Evolutionary conservation across 805 yeast species (phyloP).

Genomic region (Monosporozyma aerobia): DNA sequence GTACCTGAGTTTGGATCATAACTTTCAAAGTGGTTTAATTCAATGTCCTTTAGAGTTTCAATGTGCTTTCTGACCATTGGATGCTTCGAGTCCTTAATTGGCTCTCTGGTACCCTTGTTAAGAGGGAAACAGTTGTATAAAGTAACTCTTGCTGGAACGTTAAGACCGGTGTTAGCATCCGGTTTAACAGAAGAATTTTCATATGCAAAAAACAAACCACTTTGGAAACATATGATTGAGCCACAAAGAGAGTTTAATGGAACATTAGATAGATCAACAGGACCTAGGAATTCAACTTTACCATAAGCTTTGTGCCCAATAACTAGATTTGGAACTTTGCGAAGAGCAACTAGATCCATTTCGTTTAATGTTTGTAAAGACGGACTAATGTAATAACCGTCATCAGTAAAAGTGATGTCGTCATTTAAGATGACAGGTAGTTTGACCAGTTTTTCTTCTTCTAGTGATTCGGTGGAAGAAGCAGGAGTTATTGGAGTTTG

Average conservation of each 20-base stretch:
- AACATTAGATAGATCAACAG: constrained; percentile 73
- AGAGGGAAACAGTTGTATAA: constrained; percentile 74
- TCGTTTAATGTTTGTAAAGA: constrained; percentile 51
- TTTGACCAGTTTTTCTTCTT: neutral
- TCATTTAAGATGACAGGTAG: constrained; percentile 19
- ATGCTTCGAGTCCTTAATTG: constrained; percentile 70
- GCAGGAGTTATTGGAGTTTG: constrained; percentile 4
- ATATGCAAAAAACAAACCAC: constrained; percentile 57
- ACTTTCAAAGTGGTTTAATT: constrained; percentile 50
- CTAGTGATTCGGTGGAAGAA: neutral
- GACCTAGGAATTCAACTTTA: constrained; percentile 60
- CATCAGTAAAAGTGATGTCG: constrained; percentile 44
- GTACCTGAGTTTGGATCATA: constrained; percentile 72
- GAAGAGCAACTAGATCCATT: constrained; percentile 54
- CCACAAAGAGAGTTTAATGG: constrained; percentile 59
- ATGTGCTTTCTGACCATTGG: constrained; percentile 63
- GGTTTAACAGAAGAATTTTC: constrained; percentile 59
- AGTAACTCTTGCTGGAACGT: constrained; percentile 63
- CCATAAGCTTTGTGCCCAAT: constrained; percentile 76
- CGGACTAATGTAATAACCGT: constrained; percentile 87
- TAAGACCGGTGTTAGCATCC: constrained; percentile 69
- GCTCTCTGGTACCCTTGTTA: constrained; percentile 59
- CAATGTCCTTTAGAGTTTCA: constrained; percentile 50
- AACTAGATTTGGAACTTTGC: constrained; percentile 51
- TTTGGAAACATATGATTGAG: constrained; percentile 49